Evolutionary conservation across 1,284 basidiomycete species (phyloP).

Genomic region (Lignosus rhinocerotis): DNA sequence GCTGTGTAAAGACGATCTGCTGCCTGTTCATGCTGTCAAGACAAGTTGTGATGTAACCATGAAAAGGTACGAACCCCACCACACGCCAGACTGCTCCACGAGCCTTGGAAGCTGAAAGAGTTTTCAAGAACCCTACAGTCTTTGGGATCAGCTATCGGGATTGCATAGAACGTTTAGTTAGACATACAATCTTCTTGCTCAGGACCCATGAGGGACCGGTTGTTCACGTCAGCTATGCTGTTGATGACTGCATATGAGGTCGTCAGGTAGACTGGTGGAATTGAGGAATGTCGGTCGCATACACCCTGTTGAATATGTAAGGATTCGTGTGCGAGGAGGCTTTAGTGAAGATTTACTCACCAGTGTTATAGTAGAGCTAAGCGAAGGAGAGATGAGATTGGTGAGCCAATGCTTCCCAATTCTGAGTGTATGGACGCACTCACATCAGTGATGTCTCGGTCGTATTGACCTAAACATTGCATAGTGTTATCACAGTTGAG

Average conservation of each 20-base stretch:
- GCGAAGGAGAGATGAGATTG: not conserved
- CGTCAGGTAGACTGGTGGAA: not conserved
- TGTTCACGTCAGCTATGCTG: slow-evolving; percentile 43
- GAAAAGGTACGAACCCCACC: slow-evolving; percentile 40
- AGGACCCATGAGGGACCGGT: slow-evolving; percentile 58
- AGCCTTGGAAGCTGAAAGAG: slow-evolving; percentile 46
- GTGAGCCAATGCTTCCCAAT: not conserved
- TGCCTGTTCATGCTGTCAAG: slow-evolving; percentile 37
- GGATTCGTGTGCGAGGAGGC: not conserved
- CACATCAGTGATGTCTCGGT: slow-evolving; percentile 63
- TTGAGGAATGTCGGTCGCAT: not conserved
- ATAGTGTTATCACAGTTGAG: not conserved
- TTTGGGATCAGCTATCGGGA: not conserved
- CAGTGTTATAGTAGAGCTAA: slow-evolving; percentile 59
- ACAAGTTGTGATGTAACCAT: not conserved
- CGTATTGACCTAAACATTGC: slow-evolving; percentile 49
- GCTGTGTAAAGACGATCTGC: slow-evolving; percentile 55
- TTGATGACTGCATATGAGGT: slow-evolving; percentile 38
- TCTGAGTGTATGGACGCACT: slow-evolving; percentile 19
- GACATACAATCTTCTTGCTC: slow-evolving; percentile 55
- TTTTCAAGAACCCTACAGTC: slow-evolving; percentile 51
- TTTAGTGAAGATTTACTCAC: slow-evolving; percentile 23
- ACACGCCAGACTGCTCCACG: slow-evolving; percentile 61
- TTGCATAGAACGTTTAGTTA: not conserved
- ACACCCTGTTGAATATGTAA: not conserved